Evolutionary conservation across 2,329 filamentous ascomycete genomes (phyloP).

Genomic region (Hypoxylon sp.): DNA sequence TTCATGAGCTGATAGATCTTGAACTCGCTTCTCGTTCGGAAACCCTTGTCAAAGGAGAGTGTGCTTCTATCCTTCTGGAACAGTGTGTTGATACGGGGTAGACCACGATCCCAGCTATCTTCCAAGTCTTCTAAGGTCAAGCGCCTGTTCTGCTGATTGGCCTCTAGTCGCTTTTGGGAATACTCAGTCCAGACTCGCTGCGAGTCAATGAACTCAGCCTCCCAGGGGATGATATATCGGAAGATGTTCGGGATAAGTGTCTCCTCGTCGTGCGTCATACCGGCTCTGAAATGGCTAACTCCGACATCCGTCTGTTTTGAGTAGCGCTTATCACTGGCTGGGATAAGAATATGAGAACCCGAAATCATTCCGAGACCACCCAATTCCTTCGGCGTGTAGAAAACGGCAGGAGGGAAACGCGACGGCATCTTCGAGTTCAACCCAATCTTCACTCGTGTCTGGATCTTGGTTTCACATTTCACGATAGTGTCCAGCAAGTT

Average conservation of each 20-base stretch:
- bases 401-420: constrained; percentile 96
- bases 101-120: constrained; percentile 97
- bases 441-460: constrained; percentile 98
- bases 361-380: constrained; percentile 99
- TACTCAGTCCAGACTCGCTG: constrained; percentile 99
- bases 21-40: constrained; percentile 94
- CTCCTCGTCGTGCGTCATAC: constrained; percentile 98
- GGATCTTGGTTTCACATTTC: constrained; percentile 99
- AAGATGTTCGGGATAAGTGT: constrained; percentile 99
- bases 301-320: constrained; percentile 98
- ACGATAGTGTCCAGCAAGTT: constrained; percentile 96
- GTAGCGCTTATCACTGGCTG: constrained; percentile 97
- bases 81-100: constrained; percentile 97
- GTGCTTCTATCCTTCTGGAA: constrained; percentile 99
- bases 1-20: constrained; percentile 99
- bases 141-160: constrained; percentile 95
- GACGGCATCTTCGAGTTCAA: constrained; percentile 99
- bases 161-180: constrained; percentile 96
- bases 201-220: constrained; percentile 98
- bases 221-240: constrained; percentile 99
- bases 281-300: constrained; percentile 95
- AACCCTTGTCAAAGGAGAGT: constrained; percentile 97
- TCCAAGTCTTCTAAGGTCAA: constrained; percentile 96
- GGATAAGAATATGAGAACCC: constrained; percentile 96
- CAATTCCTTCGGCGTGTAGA: constrained; percentile 98